Evolutionary conservation across 345 rosid species (phyloP).

Genomic region (Isatis tinctoria): DNA sequence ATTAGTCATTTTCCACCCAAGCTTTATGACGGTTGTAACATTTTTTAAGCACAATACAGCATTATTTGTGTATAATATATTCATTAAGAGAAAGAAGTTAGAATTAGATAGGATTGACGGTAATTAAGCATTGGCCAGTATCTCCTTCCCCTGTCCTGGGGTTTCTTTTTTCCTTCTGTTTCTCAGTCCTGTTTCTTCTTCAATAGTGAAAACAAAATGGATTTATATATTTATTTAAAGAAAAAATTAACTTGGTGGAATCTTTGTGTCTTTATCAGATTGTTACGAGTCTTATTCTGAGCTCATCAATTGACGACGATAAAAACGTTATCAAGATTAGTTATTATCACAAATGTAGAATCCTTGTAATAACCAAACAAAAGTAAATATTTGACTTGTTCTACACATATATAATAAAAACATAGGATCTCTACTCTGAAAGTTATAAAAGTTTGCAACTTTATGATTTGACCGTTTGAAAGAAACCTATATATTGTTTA

Average conservation of each 20-base stretch:
- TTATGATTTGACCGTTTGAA: conserved; percentile 15
- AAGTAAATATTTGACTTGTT: conserved; percentile 16
- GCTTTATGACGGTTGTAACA: background rate
- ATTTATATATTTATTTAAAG: background rate
- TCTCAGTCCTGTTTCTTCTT: background rate
- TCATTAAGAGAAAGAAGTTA: too few relatives aligned
- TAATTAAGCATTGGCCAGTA: too few relatives aligned
- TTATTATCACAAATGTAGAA: background rate
- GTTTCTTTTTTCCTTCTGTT: background rate
- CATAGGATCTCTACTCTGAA: background rate
- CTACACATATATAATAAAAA: background rate
- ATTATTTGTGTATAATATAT: too few relatives aligned
- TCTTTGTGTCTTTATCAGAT: conserved; percentile 18
- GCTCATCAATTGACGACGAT: background rate
- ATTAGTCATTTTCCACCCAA: background rate
- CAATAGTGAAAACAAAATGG: background rate
- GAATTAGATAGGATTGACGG: background rate
- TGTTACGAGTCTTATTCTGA: conserved; percentile 6
- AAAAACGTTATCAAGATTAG: background rate
- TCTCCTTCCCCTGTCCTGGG: background rate
- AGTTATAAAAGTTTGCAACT: background rate
- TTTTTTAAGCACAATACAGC: background rate
- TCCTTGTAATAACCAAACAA: conserved; percentile 3
- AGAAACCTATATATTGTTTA: background rate
- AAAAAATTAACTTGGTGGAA: background rate